Evolutionary conservation across 1,284 basidiomycete genomes (phyloP).

Genomic region (Leccinum fuscescens): DNA sequence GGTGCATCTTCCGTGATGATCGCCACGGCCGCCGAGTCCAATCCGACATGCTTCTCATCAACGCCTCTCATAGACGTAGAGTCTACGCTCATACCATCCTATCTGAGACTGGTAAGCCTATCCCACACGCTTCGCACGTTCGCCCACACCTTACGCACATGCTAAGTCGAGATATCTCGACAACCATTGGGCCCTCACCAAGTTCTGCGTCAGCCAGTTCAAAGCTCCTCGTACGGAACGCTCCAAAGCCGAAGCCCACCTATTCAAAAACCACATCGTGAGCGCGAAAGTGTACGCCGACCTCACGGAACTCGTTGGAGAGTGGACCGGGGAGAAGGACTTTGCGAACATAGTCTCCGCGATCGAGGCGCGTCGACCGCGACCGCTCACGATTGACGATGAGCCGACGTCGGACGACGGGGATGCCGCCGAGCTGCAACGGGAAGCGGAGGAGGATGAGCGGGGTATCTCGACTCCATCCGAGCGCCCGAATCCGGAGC

Average conservation of each 20-base stretch:
- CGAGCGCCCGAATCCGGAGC: conserved; percentile 41
- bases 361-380: conserved; percentile 46
- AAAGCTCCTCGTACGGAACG: conserved; percentile 55
- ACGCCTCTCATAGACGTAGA: conserved; percentile 71
- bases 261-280: conserved; percentile 53
- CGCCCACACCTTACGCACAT: conserved; percentile 3
- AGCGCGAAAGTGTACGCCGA: conserved; percentile 69
- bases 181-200: conserved; percentile 86
- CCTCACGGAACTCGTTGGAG: conserved; percentile 55
- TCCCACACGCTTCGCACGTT: neutral
- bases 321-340: conserved; percentile 62
- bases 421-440: neutral
- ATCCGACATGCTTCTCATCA: conserved; percentile 84
- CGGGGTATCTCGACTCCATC: conserved; percentile 35
- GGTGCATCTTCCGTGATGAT: conserved; percentile 91
- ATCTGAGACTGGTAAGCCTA: conserved; percentile 68
- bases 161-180: conserved; percentile 62
- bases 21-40: conserved; percentile 90
- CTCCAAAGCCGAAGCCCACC: conserved; percentile 59
- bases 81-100: conserved; percentile 69
- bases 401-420: neutral
- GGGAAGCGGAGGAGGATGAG: conserved; percentile 1
- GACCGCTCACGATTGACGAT: conserved; percentile 16
- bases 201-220: conserved; percentile 87
- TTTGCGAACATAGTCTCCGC: conserved; percentile 53